Base-by-base conservation (phyloP, 2,329 filamentous ascomycete genomes). In the Pezicula radicicola region DNA sequence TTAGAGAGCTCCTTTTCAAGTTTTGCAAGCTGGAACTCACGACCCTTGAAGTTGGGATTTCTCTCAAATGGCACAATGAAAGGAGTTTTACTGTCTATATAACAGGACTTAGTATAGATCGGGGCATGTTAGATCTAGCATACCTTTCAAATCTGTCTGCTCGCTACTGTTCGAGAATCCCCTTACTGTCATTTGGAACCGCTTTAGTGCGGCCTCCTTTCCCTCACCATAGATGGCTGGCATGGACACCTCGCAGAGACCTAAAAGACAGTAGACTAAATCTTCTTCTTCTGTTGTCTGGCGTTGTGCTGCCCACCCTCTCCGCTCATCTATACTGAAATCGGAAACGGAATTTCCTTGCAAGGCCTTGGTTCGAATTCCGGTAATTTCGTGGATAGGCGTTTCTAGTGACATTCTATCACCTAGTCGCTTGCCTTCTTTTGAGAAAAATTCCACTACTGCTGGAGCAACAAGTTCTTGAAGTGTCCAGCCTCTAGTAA, bases 231-330 rank as follows among this genome's bases (percentile, higher is more conserved):
- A 76, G 0, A 75, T 35, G 3, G 74, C 54, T 0, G 72, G 66
- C 68, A 76, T 73, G 28, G 70, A 69, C 19, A 76, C 64, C 1
- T 62, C 61, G 25, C 76, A 75, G 0, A 76, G 61, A 0, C 73
- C 73, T 4, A 76, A 51, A 0, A 76, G 58, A 13, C 66, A 73
- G 35, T 75, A 76, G 0, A 72, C 71, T n/a, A 65, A 62, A 36
- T 75, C 74, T 45, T 76, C 73, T 0, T 45, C 10, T 4, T 68
- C 53, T 0, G 63, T 66, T 0, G 71, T 72, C 1, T 57, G 25
- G 0, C 72, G 63, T 4, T 59, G 43, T 0, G 69, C 61, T 1
- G 71, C 71, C 72, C 71, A 74, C 0, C 68, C 68, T 69, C 74
- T 33, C 30, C 45, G 45, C 8, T 47, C 45, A 30, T 12, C 8